phyloP scores from a whole-genome alignment of 768 basidiomycete genomes.

The Amanita muscaria region DNA sequence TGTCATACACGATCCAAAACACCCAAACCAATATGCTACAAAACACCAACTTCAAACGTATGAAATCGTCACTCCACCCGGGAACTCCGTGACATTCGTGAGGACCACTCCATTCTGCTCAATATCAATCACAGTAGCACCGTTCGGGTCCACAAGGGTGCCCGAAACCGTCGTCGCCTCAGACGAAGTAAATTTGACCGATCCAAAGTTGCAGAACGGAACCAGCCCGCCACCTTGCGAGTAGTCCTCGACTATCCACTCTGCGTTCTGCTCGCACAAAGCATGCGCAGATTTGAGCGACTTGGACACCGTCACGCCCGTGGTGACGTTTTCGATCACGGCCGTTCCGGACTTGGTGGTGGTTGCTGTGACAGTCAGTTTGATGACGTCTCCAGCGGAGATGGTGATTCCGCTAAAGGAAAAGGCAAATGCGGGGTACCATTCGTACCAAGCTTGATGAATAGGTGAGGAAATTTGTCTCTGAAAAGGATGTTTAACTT shows the following conservation, averaged over 20 bases:
- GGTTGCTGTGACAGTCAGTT: not conserved
- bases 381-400: not conserved
- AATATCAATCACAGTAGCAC: not conserved
- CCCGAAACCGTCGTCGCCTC: not conserved
- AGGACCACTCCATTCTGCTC: not conserved
- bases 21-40: too few relatives aligned
- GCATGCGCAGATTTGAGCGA: not conserved
- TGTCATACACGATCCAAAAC: too few relatives aligned
- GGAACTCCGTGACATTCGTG: not conserved
- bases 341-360: not conserved
- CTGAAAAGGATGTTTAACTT: not conserved
- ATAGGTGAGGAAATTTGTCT: not conserved
- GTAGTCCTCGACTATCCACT: constrained; percentile 2
- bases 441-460: not conserved
- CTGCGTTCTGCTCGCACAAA: not conserved
- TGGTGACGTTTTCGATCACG: not conserved
- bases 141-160: not conserved
- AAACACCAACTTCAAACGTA: too few relatives aligned
- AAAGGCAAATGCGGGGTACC: not conserved
- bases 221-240: not conserved
- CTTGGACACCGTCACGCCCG: not conserved
- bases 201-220: not conserved
- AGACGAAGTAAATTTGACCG: not conserved
- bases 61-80: not conserved
- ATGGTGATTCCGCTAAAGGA: not conserved